Conservation (phyloP, 176 grass and related monocot species). For the Hordeum vulgare region MorexV3_pseudomolecules_assembly NC_058519.1:9554209-9554708, state of each 20-base stretch:
- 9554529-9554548: neutral
- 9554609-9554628: conserved; percentile 95
- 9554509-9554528: neutral
- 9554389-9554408: conserved; percentile 1
- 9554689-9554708: neutral
- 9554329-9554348: neutral
- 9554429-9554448: no score
- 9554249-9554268: neutral
- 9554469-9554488: neutral
- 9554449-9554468: neutral
- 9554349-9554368: neutral
- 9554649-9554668: conserved; percentile 95
- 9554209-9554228: neutral
- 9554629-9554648: conserved; percentile 91
- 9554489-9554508: neutral
- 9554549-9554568: conserved; percentile 24
- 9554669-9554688: conserved; percentile 1
- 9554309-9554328: neutral
- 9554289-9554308: neutral
- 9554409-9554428: neutral
- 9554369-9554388: neutral
- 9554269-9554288: neutral
- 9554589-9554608: conserved; percentile 95
- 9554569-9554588: conserved; percentile 87
- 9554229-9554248: neutral